phyloP scores from a whole-genome alignment of 2,329 filamentous ascomycete genomes.

The Alternaria alternata region DNA sequence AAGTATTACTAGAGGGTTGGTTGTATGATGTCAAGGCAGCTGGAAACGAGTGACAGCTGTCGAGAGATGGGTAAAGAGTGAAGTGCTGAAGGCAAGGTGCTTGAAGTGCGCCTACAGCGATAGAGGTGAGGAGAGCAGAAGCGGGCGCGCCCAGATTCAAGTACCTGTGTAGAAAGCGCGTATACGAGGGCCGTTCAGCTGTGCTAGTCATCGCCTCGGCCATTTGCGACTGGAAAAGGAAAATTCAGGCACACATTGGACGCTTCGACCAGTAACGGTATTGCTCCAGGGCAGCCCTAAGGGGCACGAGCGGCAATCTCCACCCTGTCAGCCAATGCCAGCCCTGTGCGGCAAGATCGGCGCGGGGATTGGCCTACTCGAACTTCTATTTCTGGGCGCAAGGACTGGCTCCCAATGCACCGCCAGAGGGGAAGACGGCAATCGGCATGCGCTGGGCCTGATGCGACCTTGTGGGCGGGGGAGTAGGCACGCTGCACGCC shows the following conservation, averaged over 20 bases:
- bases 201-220: constrained; percentile 24
- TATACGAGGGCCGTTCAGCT: constrained; percentile 17
- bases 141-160: constrained; percentile 29
- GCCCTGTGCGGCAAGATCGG: constrained; percentile 29
- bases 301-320: constrained; percentile 40
- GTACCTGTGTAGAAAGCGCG: constrained; percentile 24
- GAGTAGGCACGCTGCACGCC: background rate
- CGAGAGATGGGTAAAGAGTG: constrained; percentile 27
- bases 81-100: constrained; percentile 37
- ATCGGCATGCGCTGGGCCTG: constrained; percentile 17
- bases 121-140: constrained; percentile 23
- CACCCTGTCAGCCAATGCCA: constrained; percentile 33
- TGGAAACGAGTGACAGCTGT: constrained; percentile 40
- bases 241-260: constrained; percentile 21
- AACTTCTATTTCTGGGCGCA: constrained; percentile 37
- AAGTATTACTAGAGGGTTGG: constrained; percentile 12
- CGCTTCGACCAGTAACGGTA: constrained; percentile 26
- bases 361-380: constrained; percentile 28
- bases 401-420: constrained; percentile 24
- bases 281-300: constrained; percentile 17
- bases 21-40: constrained; percentile 10
- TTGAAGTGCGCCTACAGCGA: constrained; percentile 37
- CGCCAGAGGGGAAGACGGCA: constrained; percentile 5
- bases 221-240: constrained; percentile 15
- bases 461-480: constrained; percentile 1